Conservation (phyloP, 1,139 yeast species). For the Yamadazyma atlantica region DNA sequence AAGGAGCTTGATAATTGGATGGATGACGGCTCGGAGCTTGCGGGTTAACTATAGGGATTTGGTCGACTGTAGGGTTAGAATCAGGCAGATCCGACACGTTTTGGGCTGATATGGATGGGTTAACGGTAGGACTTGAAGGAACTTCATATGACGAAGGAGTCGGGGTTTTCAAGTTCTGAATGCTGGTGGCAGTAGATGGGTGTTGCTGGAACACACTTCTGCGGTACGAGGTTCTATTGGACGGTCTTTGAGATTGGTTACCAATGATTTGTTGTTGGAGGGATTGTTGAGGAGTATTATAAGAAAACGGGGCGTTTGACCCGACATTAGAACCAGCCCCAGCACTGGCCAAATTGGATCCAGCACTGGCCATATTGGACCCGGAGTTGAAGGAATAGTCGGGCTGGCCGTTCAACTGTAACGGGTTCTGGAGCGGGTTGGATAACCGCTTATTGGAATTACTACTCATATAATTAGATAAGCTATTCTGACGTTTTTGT, state of each 20-base stretch:
- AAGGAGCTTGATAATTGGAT: not conserved
- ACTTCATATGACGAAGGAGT: slow-evolving; percentile 45
- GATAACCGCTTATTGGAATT: slow-evolving; percentile 38
- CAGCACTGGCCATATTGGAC: not conserved
- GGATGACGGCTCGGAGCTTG: too few relatives aligned
- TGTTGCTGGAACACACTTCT: slow-evolving; percentile 17
- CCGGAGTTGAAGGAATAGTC: not conserved
- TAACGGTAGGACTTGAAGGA: slow-evolving; percentile 41
- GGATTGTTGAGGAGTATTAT: too few relatives aligned
- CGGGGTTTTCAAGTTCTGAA: slow-evolving; percentile 30
- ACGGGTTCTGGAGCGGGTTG: slow-evolving; percentile 2
- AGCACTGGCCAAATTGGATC: not conserved
- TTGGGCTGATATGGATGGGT: slow-evolving; percentile 27
- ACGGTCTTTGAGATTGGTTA: not conserved
- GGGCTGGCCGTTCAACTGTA: not conserved
- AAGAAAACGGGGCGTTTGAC: too few relatives aligned
- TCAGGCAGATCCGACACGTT: slow-evolving; percentile 46
- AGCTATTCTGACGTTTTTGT: slow-evolving; percentile 44
- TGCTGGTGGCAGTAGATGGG: slow-evolving; percentile 4
- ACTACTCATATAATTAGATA: slow-evolving; percentile 33
- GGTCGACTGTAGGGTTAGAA: slow-evolving; percentile 15
- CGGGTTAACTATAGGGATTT: not conserved
- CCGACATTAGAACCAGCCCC: too few relatives aligned
- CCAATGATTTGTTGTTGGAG: slow-evolving; percentile 4
- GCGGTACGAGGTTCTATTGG: slow-evolving; percentile 5